These are phyloP conservation scores for Candida verbasci DNA, from an alignment of 805 yeast genomes.

Conservation along the genomic window DNA sequence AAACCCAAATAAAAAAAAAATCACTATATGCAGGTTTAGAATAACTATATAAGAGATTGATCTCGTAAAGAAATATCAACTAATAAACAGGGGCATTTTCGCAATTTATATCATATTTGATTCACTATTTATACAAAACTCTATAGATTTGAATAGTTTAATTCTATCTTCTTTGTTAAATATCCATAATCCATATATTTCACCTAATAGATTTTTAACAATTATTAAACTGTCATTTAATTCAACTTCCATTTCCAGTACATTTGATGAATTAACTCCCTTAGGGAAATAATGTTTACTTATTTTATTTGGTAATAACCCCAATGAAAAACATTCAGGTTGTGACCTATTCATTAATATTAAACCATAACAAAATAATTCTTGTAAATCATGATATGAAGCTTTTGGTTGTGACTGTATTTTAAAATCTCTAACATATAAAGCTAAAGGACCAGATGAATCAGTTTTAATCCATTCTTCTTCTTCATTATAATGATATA, in stretches of 20 bases:
- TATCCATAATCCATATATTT: conserved; percentile 75
- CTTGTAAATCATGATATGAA: conserved; percentile 31
- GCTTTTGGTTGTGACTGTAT: conserved; percentile 16
- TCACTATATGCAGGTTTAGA: no score
- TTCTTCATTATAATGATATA: conserved; percentile 57
- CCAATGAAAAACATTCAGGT: conserved; percentile 70
- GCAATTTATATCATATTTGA: conserved; percentile 3
- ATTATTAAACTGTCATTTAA: conserved; percentile 66
- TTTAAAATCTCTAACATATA: conserved; percentile 51
- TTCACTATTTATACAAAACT: conserved; percentile 36
- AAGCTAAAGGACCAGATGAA: conserved; percentile 64
- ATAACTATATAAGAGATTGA: no score
- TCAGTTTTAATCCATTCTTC: conserved; percentile 72
- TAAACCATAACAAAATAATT: conserved; percentile 59
- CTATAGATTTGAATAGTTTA: conserved; percentile 46
- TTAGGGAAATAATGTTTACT: conserved; percentile 40
- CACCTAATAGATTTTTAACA: conserved; percentile 61
- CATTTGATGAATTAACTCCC: conserved; percentile 24
- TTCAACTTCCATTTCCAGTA: conserved; percentile 58
- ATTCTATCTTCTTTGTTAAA: conserved; percentile 65
- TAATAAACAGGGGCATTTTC: no score
- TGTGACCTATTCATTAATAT: conserved; percentile 63
- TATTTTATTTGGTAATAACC: conserved; percentile 54
- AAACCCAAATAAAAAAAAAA: no score
- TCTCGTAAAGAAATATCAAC: no score